A percentile compares a stretch with the other conserved stretches of the same genome.
Evolutionary conservation across 306 rosid genomes (phyloP).

Genomic region (Cicer chorassanicum): DNA sequence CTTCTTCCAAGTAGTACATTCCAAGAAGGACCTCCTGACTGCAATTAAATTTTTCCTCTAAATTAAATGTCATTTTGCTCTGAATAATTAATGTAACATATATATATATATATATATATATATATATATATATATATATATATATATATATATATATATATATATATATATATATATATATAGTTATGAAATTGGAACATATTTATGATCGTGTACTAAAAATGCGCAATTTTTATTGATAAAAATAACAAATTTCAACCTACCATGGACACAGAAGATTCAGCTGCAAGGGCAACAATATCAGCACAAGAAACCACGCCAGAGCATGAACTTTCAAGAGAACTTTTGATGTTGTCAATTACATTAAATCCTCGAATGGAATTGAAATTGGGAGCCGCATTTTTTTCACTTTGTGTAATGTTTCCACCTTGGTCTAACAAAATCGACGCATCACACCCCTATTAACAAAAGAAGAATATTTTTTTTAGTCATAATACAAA

Average conservation of each 20-base stretch:
- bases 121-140: background rate
- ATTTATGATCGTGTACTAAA: too few species aligned
- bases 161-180: background rate
- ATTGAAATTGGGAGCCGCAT: conserved; percentile 58
- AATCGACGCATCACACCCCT: conserved; percentile 84
- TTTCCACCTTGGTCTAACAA: conserved; percentile 59
- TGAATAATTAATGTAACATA: background rate
- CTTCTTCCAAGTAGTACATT: conserved; percentile 72
- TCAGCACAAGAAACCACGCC: conserved; percentile 78
- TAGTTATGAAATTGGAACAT: background rate
- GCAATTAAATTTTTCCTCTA: conserved; percentile 5
- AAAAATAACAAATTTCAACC: background rate
- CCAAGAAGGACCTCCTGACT: conserved; percentile 82
- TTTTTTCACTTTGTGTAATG: conserved; percentile 73
- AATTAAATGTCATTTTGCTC: background rate
- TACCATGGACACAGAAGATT: conserved; percentile 68
- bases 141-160: background rate
- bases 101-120: background rate
- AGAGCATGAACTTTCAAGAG: conserved; percentile 68
- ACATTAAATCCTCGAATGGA: conserved; percentile 62
- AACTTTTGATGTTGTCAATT: conserved; percentile 65
- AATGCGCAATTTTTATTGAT: too few species aligned
- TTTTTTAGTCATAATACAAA: background rate
- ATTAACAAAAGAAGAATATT: background rate
- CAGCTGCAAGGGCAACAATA: conserved; percentile 72